These are phyloP conservation scores for Bipolaris zeicola DNA, from an alignment of 2,329 filamentous ascomycete genomes.

Conservation along the genomic window DNA sequence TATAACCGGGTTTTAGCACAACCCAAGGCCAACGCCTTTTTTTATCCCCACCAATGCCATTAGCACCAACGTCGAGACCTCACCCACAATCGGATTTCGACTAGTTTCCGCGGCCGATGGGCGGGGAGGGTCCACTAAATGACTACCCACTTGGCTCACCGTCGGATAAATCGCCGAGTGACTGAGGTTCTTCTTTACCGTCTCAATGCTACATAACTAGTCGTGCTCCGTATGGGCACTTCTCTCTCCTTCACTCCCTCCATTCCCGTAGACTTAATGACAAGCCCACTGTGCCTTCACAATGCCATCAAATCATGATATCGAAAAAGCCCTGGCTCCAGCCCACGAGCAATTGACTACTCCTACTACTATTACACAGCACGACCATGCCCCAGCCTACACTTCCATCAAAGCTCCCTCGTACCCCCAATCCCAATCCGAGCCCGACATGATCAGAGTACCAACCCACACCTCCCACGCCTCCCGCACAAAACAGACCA, in stretches of 20 bases:
- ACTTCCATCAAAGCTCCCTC: slow-evolving; percentile 11
- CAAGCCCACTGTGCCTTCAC: background rate
- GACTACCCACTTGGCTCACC: slow-evolving; percentile 2
- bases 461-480: slow-evolving; percentile 14
- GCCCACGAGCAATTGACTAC: background rate
- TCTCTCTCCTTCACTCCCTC: background rate
- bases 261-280: too few species aligned
- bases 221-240: background rate
- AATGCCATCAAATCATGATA: slow-evolving; percentile 15
- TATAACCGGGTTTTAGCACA: slow-evolving; percentile 12
- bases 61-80: background rate
- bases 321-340: slow-evolving; percentile 19
- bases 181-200: background rate
- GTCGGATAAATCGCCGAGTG: slow-evolving; percentile 17
- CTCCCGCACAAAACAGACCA: slow-evolving; percentile 14
- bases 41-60: slow-evolving; percentile 2
- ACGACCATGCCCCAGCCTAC: slow-evolving; percentile 7
- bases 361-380: background rate
- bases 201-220: background rate
- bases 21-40: background rate
- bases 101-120: slow-evolving; percentile 33
- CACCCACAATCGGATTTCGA: background rate
- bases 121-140: slow-evolving; percentile 6
- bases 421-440: background rate
- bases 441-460: slow-evolving; percentile 1